Conservation (phyloP, 2,329 filamentous ascomycete genomes). For the Cryphonectria japonica region DNA sequence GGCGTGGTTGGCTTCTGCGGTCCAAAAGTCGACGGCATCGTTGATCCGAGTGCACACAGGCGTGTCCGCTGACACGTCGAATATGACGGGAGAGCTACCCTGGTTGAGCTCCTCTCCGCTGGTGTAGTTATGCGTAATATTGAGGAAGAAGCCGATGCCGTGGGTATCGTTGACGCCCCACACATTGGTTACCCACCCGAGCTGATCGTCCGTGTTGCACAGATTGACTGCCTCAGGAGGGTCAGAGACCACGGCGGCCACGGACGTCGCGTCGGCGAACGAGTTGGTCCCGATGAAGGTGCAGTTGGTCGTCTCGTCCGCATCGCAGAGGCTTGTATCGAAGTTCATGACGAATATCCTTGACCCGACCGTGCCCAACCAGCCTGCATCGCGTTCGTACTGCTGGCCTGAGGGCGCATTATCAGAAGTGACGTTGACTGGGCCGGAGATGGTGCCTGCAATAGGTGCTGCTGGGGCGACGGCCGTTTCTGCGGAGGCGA, state of each 20-base stretch:
- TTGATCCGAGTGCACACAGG: conserved; percentile 12
- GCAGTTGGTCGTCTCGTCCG: conserved; percentile 4
- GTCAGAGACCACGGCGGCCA: conserved; percentile 2
- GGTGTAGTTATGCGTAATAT: neutral
- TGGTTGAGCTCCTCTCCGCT: neutral
- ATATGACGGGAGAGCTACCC: conserved; percentile 2
- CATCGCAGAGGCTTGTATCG: conserved; percentile 3
- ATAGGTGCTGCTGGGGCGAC: neutral
- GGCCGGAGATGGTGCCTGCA: neutral
- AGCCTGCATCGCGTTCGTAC: conserved; percentile 7
- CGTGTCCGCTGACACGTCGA: neutral
- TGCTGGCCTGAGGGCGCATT: conserved; percentile 2
- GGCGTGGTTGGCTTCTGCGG: neutral
- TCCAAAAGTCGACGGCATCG: conserved; percentile 10
- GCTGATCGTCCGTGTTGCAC: conserved; percentile 5
- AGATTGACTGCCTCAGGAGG: neutral
- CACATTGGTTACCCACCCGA: conserved; percentile 9
- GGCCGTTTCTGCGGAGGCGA: neutral
- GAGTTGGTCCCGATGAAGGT: neutral
- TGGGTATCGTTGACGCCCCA: conserved; percentile 7
- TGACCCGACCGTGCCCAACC: neutral
- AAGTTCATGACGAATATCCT: conserved; percentile 12
- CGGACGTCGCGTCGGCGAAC: neutral
- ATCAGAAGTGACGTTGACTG: neutral
- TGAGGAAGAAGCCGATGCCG: conserved; percentile 6